phyloP scores from a whole-genome alignment of 495 filamentous ascomycete species.

The Talaromyces thailandensis region DNA sequence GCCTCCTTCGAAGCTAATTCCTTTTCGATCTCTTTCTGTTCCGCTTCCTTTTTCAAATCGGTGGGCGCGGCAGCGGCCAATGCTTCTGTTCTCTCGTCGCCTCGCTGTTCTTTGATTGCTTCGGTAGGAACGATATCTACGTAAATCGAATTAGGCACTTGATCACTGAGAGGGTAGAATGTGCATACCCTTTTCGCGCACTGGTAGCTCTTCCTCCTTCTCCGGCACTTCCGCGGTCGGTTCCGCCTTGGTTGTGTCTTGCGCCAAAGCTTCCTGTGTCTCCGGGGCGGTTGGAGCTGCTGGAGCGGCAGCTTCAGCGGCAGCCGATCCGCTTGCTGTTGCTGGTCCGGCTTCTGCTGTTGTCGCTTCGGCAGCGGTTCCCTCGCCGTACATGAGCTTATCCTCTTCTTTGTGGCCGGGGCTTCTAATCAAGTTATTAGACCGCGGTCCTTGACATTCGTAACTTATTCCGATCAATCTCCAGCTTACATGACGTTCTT shows the following conservation, averaged over 20 bases:
- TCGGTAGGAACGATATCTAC: neutral
- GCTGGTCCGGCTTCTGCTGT: slow-evolving; percentile 14
- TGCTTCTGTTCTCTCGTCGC: neutral
- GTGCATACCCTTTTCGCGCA: slow-evolving; percentile 2
- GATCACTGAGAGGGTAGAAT: neutral
- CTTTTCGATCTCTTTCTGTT: slow-evolving; percentile 13
- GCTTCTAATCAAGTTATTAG: slow-evolving; percentile 15
- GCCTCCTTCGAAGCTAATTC: slow-evolving; percentile 6
- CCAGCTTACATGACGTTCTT: slow-evolving; percentile 36
- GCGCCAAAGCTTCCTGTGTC: slow-evolving; percentile 12
- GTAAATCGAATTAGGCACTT: neutral
- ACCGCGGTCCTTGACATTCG: neutral
- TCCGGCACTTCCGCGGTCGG: slow-evolving; percentile 9
- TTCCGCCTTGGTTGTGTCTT: slow-evolving; percentile 9
- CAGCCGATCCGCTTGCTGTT: slow-evolving; percentile 15
- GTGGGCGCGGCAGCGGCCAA: neutral
- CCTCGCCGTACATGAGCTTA: slow-evolving; percentile 23
- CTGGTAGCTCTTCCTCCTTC: neutral
- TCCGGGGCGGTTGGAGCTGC: slow-evolving; percentile 6
- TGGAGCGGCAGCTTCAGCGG: slow-evolving; percentile 2
- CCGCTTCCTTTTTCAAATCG: slow-evolving; percentile 7
- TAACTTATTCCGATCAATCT: neutral
- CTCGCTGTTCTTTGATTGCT: neutral
- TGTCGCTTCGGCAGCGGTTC: slow-evolving; percentile 15
- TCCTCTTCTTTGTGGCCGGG: slow-evolving; percentile 34